Percentiles rank a stretch among this genome's conserved stretches.
These are phyloP conservation scores for Trametes cinnabarina DNA, from an alignment of 768 basidiomycete species.

Conservation along the genomic window DNA sequence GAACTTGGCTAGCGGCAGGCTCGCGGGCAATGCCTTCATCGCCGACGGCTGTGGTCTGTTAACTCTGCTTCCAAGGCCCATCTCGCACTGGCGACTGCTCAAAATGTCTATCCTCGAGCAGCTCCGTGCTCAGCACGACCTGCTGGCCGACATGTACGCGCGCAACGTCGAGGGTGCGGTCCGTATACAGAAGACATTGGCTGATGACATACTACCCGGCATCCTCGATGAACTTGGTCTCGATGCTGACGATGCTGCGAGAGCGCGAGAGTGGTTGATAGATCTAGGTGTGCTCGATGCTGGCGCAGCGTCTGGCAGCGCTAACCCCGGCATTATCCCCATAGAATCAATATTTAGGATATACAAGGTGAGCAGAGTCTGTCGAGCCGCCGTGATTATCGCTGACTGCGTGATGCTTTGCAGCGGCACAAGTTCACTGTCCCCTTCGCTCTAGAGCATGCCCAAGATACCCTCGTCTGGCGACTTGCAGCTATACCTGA, in stretches of 20 bases:
- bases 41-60: neutral
- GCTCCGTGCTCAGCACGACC: slow-evolving; percentile 37
- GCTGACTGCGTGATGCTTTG: slow-evolving; percentile 5
- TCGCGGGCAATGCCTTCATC: neutral
- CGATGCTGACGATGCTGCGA: slow-evolving; percentile 42
- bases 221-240: slow-evolving; percentile 58
- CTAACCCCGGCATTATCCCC: neutral
- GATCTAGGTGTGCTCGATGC: slow-evolving; percentile 58
- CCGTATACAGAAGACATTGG: slow-evolving; percentile 49
- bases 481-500: slow-evolving; percentile 46
- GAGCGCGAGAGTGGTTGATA: slow-evolving; percentile 60
- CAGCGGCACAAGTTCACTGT: slow-evolving; percentile 68
- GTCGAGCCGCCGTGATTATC: neutral
- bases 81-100: neutral
- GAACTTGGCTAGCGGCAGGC: neutral
- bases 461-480: slow-evolving; percentile 56
- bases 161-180: slow-evolving; percentile 46
- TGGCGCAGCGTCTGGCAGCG: neutral
- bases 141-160: slow-evolving; percentile 49
- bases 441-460: slow-evolving; percentile 59
- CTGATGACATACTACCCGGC: slow-evolving; percentile 57
- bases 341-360: slow-evolving; percentile 39
- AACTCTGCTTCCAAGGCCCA: neutral
- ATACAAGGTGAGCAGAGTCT: slow-evolving; percentile 47
- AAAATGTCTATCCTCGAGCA: slow-evolving; percentile 12